A percentile compares a stretch with the other conserved stretches of the same genome.
Conservation (phyloP, 495 filamentous ascomycete genomes). For the Neurospora terricola region DNA sequence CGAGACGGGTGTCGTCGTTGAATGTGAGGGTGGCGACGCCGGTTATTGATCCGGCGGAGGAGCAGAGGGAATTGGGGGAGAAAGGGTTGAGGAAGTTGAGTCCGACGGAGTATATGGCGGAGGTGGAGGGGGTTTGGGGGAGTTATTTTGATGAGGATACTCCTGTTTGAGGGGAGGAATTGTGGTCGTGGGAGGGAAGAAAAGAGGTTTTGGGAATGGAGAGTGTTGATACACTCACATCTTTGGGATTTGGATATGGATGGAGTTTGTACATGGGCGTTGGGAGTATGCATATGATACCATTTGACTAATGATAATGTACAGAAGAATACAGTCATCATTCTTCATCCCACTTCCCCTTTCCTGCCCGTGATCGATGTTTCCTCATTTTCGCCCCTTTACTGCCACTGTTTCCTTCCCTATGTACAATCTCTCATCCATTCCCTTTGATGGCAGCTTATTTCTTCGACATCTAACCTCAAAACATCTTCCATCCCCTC, state of each 20-base stretch:
- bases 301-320: not conserved
- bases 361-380: not conserved
- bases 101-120: not conserved
- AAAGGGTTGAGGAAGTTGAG: not conserved
- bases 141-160: not conserved
- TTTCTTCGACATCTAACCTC: not conserved
- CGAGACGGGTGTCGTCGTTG: not conserved
- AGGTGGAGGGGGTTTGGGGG: not conserved
- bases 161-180: not conserved
- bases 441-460: too few relatives aligned
- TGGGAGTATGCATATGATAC: not conserved
- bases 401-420: too few relatives aligned
- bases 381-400: too few relatives aligned
- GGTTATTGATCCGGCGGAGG: not conserved
- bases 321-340: not conserved
- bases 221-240: too few relatives aligned
- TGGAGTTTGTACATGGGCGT: not conserved
- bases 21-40: not conserved
- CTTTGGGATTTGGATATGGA: not conserved
- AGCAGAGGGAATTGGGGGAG: not conserved
- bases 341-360: not conserved
- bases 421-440: too few relatives aligned
- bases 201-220: too few relatives aligned
- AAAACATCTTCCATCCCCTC: not conserved
- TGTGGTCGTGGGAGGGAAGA: not conserved